phyloP scores from a whole-genome alignment of 768 basidiomycete genomes.

The Boletales sp. region DNA sequence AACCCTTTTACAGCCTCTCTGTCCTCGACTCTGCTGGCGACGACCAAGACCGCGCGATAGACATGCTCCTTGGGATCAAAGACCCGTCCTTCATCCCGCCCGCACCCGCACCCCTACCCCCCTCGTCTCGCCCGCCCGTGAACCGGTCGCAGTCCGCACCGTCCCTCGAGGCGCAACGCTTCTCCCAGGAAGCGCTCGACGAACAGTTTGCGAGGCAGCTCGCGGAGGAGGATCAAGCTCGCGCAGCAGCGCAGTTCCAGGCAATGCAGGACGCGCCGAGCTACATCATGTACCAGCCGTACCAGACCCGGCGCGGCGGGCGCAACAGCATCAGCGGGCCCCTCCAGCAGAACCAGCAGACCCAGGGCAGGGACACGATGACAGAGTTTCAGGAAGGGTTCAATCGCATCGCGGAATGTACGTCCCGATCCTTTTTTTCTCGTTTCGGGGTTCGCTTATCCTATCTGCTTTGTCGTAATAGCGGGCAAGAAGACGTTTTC shows the following conservation, averaged over 20 bases:
- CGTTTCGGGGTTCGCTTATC: background rate
- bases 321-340: constrained; percentile 2
- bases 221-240: constrained; percentile 40
- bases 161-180: constrained; percentile 19
- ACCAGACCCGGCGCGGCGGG: constrained; percentile 21
- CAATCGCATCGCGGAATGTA: constrained; percentile 75
- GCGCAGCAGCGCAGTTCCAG: constrained; percentile 14
- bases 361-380: constrained; percentile 46
- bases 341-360: constrained; percentile 8
- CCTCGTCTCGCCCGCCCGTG: background rate
- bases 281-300: constrained; percentile 17
- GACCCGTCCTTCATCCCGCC: constrained; percentile 68
- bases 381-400: constrained; percentile 73
- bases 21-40: constrained; percentile 72
- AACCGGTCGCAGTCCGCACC: constrained; percentile 15
- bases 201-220: constrained; percentile 76
- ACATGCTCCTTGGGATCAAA: constrained; percentile 78
- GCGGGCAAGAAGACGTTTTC: constrained; percentile 80
- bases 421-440: constrained; percentile 21
- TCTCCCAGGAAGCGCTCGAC: constrained; percentile 67
- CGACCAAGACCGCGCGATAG: constrained; percentile 72
- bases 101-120: background rate
- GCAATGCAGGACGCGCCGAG: constrained; percentile 8
- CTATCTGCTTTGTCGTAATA: constrained; percentile 21
- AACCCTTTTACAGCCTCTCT: constrained; percentile 43